Conservation (phyloP, 306 rosid species). For the Senna tora region DNA sequence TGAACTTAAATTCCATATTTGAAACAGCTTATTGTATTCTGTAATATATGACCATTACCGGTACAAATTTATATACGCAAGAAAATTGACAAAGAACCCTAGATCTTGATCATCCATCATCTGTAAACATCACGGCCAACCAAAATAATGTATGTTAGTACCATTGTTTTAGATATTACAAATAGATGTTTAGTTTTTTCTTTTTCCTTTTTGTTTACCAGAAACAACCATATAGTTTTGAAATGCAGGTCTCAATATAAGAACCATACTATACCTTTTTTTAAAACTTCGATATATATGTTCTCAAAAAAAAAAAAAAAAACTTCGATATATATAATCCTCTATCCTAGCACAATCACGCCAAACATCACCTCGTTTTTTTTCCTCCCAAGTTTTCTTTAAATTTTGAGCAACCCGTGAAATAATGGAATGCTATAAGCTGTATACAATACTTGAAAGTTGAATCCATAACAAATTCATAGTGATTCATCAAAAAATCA, state of each 20-base stretch:
- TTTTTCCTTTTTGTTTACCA: not conserved
- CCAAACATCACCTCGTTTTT: conserved; percentile 13
- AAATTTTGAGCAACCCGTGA: too few relatives aligned
- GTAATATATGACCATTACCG: conserved; percentile 76
- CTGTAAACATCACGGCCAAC: conserved; percentile 47
- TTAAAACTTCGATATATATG: too few relatives aligned
- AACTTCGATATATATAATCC: not conserved
- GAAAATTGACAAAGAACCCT: conserved; percentile 92
- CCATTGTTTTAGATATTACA: conserved; percentile 4
- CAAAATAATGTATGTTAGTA: conserved; percentile 22
- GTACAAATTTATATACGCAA: conserved; percentile 73
- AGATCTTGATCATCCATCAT: conserved; percentile 87
- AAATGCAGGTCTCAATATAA: not conserved
- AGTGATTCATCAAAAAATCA: too few relatives aligned
- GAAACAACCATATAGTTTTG: not conserved
- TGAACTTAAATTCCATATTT: conserved; percentile 37
- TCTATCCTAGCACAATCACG: not conserved
- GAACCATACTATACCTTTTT: too few relatives aligned
- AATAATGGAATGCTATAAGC: too few relatives aligned
- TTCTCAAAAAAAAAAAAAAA: too few relatives aligned
- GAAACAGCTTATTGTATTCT: conserved; percentile 38
- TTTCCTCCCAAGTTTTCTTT: not conserved
- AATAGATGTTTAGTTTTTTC: not conserved
- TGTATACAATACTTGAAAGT: too few relatives aligned
- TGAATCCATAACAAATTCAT: too few relatives aligned